Conservation (phyloP, 352 stramenopile species). For the Elongisporangium senticosum region DNA sequence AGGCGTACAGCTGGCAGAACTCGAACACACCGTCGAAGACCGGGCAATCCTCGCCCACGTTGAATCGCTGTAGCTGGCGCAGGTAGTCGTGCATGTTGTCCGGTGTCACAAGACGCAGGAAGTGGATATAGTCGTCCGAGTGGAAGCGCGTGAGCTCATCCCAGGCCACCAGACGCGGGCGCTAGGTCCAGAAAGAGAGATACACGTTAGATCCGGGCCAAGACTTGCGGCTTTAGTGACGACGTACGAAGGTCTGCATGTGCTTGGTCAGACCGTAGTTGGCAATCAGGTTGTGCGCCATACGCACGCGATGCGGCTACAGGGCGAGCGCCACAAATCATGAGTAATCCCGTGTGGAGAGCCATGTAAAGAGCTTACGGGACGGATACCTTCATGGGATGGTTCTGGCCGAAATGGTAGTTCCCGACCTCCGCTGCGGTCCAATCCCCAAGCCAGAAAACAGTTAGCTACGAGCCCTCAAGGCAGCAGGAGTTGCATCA, state of each 20-base stretch:
- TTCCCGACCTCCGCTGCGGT: constrained; percentile 95
- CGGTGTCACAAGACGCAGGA: constrained; percentile 96
- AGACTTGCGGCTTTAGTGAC: neutral
- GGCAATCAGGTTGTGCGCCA: constrained; percentile 99
- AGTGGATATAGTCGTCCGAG: constrained; percentile 99
- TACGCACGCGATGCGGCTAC: constrained; percentile 96
- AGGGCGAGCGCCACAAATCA: neutral
- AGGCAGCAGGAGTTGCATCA: neutral
- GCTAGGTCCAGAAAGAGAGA: constrained; percentile 24
- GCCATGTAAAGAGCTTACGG: neutral
- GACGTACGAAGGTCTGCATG: constrained; percentile 97
- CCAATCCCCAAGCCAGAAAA: neutral
- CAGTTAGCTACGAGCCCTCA: neutral
- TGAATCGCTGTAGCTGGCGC: constrained; percentile 93
- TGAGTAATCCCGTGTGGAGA: neutral
- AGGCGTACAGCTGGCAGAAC: constrained; percentile 98
- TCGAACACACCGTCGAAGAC: constrained; percentile 99
- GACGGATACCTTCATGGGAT: constrained; percentile 80
- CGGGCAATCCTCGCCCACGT: constrained; percentile 99
- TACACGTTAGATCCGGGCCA: neutral
- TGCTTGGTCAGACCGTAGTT: constrained; percentile 99
- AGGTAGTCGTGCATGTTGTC: constrained; percentile 98
- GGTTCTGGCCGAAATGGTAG: constrained; percentile 97
- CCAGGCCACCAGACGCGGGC: constrained; percentile 93
- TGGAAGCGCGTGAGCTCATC: constrained; percentile 99